Evolutionary conservation across 306 rosid species (phyloP).

Genomic region (Glycyrrhiza uralensis): DNA sequence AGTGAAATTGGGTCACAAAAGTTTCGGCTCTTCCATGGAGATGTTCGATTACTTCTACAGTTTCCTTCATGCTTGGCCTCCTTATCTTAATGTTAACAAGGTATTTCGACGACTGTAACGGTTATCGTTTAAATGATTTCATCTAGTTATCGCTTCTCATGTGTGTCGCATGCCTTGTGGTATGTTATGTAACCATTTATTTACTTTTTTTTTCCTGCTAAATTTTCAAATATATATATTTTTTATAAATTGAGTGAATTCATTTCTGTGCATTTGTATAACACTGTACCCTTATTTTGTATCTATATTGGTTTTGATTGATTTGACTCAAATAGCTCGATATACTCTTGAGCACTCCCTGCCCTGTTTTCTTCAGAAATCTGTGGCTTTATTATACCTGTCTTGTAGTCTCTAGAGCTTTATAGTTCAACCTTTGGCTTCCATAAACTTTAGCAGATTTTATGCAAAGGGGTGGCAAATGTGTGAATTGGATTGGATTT

Average conservation of each 20-base stretch:
- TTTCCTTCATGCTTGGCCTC: constrained; percentile 71
- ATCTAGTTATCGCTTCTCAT: background rate
- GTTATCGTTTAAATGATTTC: too few relatives aligned
- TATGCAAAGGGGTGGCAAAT: background rate
- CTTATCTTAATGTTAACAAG: constrained; percentile 61
- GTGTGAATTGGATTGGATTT: background rate
- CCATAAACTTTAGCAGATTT: background rate
- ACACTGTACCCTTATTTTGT: background rate
- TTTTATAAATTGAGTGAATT: background rate
- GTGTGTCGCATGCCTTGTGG: background rate
- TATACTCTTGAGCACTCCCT: background rate
- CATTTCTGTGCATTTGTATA: background rate
- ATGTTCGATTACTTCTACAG: constrained; percentile 64
- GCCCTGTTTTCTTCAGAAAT: background rate
- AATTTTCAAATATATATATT: background rate
- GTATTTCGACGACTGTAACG: constrained; percentile 18
- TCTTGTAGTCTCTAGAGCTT: background rate
- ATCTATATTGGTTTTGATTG: background rate
- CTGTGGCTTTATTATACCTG: background rate
- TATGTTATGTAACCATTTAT: background rate
- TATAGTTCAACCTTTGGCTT: background rate
- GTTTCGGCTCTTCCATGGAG: constrained; percentile 50
- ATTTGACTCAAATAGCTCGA: background rate
- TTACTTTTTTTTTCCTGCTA: background rate
- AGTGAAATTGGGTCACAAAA: constrained; percentile 43